Evolutionary conservation across 805 yeast genomes (phyloP).

Genomic region (Pichia cephalocereana): DNA sequence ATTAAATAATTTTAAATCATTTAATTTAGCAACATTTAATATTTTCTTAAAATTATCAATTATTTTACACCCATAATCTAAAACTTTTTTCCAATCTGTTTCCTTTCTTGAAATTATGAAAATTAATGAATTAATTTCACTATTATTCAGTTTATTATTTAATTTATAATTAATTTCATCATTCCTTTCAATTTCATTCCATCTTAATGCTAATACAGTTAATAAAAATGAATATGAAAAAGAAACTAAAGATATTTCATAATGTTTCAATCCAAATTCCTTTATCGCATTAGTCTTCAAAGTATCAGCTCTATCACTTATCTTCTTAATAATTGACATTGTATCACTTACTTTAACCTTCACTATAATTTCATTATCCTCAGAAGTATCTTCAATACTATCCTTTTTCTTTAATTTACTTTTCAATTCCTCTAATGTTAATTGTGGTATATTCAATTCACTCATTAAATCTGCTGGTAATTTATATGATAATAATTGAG

Average conservation of each 20-base stretch:
- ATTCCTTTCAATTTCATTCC: constrained; percentile 12
- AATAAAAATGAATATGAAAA: constrained; percentile 20
- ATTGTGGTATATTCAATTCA: constrained; percentile 12
- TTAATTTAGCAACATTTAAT: neutral
- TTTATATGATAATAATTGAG: constrained; percentile 13
- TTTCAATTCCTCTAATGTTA: constrained; percentile 12
- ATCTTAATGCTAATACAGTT: constrained; percentile 17
- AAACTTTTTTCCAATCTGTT: neutral
- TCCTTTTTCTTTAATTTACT: neutral
- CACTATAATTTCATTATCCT: neutral
- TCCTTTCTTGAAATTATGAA: constrained; percentile 10
- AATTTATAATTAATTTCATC: neutral
- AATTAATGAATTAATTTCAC: constrained; percentile 11
- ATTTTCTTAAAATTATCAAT: constrained; percentile 16
- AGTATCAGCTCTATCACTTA: constrained; percentile 11
- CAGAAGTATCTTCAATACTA: neutral
- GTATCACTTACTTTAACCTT: neutral
- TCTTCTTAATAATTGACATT: constrained; percentile 6
- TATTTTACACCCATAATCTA: constrained; percentile 3
- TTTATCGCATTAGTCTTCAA: constrained; percentile 10
- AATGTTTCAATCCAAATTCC: constrained; percentile 7
- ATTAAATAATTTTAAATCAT: neutral
- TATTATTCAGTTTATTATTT: neutral
- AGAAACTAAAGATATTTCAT: constrained; percentile 11
- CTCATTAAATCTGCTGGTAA: constrained; percentile 12